Percentiles rank a stretch among this genome's conserved stretches.
These are phyloP conservation scores for Vanrija sp. DNA, from an alignment of 1,284 basidiomycete genomes.

Conservation along the genomic window DNA sequence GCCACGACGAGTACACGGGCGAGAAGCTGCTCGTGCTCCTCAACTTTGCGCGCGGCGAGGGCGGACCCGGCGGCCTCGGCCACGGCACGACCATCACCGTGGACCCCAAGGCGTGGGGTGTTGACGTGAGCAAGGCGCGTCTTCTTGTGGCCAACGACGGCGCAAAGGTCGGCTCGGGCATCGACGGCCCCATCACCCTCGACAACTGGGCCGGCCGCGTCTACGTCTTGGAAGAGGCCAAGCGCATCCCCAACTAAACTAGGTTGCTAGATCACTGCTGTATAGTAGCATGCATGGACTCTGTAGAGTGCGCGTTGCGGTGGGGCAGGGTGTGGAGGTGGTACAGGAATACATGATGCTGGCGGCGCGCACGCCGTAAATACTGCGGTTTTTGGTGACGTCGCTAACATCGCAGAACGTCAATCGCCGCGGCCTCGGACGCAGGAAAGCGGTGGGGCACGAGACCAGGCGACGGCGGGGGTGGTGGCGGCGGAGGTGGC, in stretches of 20 bases:
- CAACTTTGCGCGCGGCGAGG: constrained; percentile 32
- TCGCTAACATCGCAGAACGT: too few species aligned
- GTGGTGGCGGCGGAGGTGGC: too few species aligned
- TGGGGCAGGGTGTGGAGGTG: too few species aligned
- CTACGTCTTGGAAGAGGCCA: constrained; percentile 20
- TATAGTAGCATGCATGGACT: too few species aligned
- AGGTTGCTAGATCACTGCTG: too few species aligned
- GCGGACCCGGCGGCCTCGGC: constrained; percentile 13
- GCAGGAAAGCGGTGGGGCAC: too few species aligned
- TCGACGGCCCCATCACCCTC: constrained; percentile 17
- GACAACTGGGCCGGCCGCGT: constrained; percentile 28
- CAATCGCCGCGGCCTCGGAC: too few species aligned
- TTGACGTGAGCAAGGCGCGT: constrained; percentile 21
- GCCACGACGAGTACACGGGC: constrained; percentile 26
- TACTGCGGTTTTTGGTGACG: too few species aligned
- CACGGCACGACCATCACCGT: constrained; percentile 1
- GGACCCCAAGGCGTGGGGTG: constrained; percentile 6
- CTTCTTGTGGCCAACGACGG: constrained; percentile 28
- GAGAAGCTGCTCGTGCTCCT: constrained; percentile 34
- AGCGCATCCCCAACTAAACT: background rate
- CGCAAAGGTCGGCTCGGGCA: constrained; percentile 11
- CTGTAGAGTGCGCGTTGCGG: too few species aligned
- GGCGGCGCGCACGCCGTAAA: too few species aligned
- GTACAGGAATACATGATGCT: too few species aligned
- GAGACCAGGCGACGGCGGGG: too few species aligned